phyloP scores from a whole-genome alignment of 2,329 filamentous ascomycete species.

The Aspergillus quadricinctus region DNA sequence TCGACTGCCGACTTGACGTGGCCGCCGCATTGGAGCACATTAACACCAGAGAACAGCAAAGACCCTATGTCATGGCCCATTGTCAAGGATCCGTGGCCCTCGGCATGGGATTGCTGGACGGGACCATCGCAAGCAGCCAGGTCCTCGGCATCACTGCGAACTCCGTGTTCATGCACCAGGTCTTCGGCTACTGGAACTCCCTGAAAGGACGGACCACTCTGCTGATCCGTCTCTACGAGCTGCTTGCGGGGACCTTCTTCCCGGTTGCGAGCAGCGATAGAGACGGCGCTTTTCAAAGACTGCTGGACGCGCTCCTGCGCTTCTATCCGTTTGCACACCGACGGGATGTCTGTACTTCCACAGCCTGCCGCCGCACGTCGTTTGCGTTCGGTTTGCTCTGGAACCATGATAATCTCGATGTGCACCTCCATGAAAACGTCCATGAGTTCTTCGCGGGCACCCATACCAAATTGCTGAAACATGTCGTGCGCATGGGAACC shows the following conservation, averaged over 20 bases:
- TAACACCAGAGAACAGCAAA: conserved; percentile 4
- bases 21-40: conserved; percentile 14
- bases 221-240: conserved; percentile 6
- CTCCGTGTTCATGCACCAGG: conserved; percentile 19
- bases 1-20: conserved; percentile 7
- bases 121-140: conserved; percentile 11
- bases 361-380: conserved; percentile 28
- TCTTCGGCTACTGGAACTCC: conserved; percentile 15
- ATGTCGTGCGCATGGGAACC: conserved; percentile 13
- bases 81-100: conserved; percentile 17
- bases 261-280: conserved; percentile 2
- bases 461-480: conserved; percentile 24
- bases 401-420: conserved; percentile 33
- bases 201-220: conserved; percentile 4
- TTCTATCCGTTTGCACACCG: conserved; percentile 30
- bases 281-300: conserved; percentile 9
- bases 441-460: conserved; percentile 25
- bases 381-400: conserved; percentile 35
- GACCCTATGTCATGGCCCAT: conserved; percentile 16
- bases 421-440: conserved; percentile 26
- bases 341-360: conserved; percentile 29
- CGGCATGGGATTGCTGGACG: conserved; percentile 15
- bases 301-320: conserved; percentile 21
- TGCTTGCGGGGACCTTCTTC: conserved; percentile 12
- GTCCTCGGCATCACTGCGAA: conserved; percentile 17